Evolutionary conservation across 1,284 basidiomycete genomes (phyloP).

Genomic region (Megacollybia platyphylla): DNA sequence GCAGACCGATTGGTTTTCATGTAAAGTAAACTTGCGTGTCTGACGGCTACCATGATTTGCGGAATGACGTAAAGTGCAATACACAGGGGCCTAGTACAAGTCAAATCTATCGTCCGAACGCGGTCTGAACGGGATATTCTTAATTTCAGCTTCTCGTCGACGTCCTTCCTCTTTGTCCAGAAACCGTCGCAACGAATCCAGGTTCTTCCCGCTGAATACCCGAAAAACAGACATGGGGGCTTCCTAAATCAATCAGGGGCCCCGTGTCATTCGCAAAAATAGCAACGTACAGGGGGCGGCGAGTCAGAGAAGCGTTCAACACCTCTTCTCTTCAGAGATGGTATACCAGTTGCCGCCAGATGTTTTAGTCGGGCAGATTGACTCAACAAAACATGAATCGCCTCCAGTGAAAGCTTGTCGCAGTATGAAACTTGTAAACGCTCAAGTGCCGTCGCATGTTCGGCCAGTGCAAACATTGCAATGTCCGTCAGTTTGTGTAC

Average conservation of each 20-base stretch:
- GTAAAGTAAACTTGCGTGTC: too few species aligned
- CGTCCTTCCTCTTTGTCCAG: conserved; percentile 52
- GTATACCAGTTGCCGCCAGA: conserved; percentile 75
- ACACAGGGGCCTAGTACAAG: conserved; percentile 25
- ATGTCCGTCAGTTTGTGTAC: conserved; percentile 56
- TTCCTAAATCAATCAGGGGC: conserved; percentile 18
- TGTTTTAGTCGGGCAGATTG: conserved; percentile 57
- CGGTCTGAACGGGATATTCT: conserved; percentile 43
- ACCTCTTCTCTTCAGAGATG: conserved; percentile 62
- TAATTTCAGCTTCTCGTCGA: conserved; percentile 38
- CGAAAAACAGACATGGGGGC: conserved; percentile 67
- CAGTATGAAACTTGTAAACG: conserved; percentile 86
- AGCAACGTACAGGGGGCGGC: conserved; percentile 58
- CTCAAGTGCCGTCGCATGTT: conserved; percentile 59
- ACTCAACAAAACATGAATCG: conserved; percentile 65
- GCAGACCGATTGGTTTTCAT: too few species aligned
- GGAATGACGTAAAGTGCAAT: too few species aligned
- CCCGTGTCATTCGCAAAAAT: conserved; percentile 9
- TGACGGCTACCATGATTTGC: too few species aligned
- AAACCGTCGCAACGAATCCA: conserved; percentile 51
- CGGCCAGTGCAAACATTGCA: conserved; percentile 52
- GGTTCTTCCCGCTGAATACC: conserved; percentile 70
- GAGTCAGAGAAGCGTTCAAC: conserved; percentile 72
- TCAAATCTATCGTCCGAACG: conserved; percentile 50
- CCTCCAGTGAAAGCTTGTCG: conserved; percentile 68